Evolutionary conservation across 2,329 filamentous ascomycete genomes (phyloP).

Genomic region (Periglandula ipomoeae): DNA sequence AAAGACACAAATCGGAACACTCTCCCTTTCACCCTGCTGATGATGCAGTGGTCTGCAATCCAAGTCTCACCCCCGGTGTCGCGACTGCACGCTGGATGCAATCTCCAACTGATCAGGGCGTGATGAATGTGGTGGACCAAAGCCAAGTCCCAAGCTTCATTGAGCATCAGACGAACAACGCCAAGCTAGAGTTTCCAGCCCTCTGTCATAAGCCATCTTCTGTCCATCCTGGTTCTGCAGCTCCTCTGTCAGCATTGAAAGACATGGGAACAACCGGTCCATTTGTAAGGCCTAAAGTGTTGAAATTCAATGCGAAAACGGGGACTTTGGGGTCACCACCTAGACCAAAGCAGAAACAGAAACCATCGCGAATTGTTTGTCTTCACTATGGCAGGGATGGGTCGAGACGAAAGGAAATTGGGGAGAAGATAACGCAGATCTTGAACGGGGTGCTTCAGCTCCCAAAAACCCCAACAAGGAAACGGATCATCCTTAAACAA

Average conservation of each 20-base stretch:
- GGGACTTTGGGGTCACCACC: slow-evolving; percentile 55
- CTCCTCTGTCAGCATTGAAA: not conserved
- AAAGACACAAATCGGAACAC: slow-evolving; percentile 8
- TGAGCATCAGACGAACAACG: not conserved
- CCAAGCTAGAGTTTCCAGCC: not conserved
- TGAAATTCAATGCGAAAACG: slow-evolving; percentile 50
- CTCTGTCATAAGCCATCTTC: not conserved
- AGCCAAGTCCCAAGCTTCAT: not conserved
- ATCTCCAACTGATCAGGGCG: not conserved
- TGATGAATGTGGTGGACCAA: not conserved
- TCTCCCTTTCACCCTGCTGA: slow-evolving; percentile 7
- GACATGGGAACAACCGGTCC: slow-evolving; percentile 3
- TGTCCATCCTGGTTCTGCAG: not conserved
- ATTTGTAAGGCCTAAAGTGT: slow-evolving; percentile 31
- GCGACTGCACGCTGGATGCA: not conserved
- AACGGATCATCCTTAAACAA: not conserved
- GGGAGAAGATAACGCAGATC: slow-evolving; percentile 54
- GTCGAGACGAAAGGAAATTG: slow-evolving; percentile 37
- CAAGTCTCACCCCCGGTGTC: not conserved
- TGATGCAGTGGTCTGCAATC: slow-evolving; percentile 1
- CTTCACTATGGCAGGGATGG: slow-evolving; percentile 51
- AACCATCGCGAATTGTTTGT: slow-evolving; percentile 35
- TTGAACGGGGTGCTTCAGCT: slow-evolving; percentile 28
- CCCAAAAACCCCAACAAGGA: slow-evolving; percentile 14
- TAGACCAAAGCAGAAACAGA: slow-evolving; percentile 34